Base-by-base conservation (phyloP, 148 eudicot genomes). In the Tetragonia tetragonoides region DNA sequence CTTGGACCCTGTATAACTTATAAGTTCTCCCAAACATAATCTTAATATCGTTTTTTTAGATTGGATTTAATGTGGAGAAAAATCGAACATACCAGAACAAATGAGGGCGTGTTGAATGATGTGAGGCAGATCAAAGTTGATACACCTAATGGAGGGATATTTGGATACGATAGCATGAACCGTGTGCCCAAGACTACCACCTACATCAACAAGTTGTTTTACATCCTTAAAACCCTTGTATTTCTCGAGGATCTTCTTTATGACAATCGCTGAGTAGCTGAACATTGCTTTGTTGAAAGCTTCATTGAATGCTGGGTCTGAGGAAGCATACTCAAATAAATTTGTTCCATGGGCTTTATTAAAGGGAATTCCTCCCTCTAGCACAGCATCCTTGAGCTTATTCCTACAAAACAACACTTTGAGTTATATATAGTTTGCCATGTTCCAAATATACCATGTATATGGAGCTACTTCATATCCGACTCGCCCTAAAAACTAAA, bases 141-240 rank as follows among this genome's bases (percentile, higher is more conserved):
- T 67, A 40, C 70, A 47, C 47, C 6, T 67, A 5, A 67, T 40
- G 0, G 49, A 38, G 46, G 70, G 70, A 39, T 67, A 67, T 44
- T 67, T 67, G 12, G 70, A 67, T 17, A 20, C 42, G n/a, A 67
- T 67, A 1, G 49, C 11, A 67, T 18, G 49, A 40, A 67, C 21
- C 3, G 10, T 14, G 37, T 39, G 47, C 17, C 70, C 70, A 16
- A 16, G 49, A 18, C 49, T 6, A 40, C 70, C 70, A 5, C 70
- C 70, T 18, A 67, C 70, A 67, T 67, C 70, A 67, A 67, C 70
- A 40, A 67, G 70, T 40, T 39, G 47, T 18, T 67, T 40, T 17
- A 67, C 5, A 6, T 18, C 23, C 6, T 67, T 21, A 40, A 40
- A 67, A 67, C 70, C 70, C n/a, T 67, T 67, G 49, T 67, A 67